Evolutionary conservation across 805 yeast species (phyloP), one percentile per base, ranked within the genome.

Genomic region (Kazachstania kunashirensis): DNA sequence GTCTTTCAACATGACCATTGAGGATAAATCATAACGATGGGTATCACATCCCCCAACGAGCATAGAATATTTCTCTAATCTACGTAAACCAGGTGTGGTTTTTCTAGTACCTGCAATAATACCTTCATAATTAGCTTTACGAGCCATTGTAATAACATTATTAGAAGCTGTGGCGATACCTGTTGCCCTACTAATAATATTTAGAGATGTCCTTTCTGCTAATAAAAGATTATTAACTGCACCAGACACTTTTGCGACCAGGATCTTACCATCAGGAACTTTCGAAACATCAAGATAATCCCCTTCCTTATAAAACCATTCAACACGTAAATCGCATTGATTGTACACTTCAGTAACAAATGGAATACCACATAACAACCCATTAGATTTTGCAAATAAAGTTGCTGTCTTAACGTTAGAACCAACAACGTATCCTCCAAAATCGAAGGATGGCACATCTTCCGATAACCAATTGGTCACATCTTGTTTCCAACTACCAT

Each of bases 1-100:
- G 54, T 88, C 97, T 59, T 88, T 88, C 48, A 88, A 71, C 97
- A 89, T 88, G 2, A 89, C 88, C 97, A 88, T 88, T 2, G 92
- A 74, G 31, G 92, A 79, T 39, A 88, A 71, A 55, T 89, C 96
- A 54, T 84, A 84, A 45, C 97, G 70, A 59, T 88, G 97, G 38
- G 92, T 72, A 55, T 88, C 97, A 38, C 84, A 82, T 3, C 96
- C 96, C 23, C 96, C 97, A 8, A 88, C 94, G 23, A 84, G 63
- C 97, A 88, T 89, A 17, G 95, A 80, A 61, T 88, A 88, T 57
- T 88, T 88, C 55, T 88, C 97, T 40, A 89, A 62, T 29, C 79
- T 66, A 52, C 97, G 74, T 44, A 88, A 70, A 0, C 97, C 97
- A 0, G 97, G 97, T 0, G 97, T 89, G n/a, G 96, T 89, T 62